Conservation (phyloP, 2,329 filamentous ascomycete species). For the Eutypa lata region DNA sequence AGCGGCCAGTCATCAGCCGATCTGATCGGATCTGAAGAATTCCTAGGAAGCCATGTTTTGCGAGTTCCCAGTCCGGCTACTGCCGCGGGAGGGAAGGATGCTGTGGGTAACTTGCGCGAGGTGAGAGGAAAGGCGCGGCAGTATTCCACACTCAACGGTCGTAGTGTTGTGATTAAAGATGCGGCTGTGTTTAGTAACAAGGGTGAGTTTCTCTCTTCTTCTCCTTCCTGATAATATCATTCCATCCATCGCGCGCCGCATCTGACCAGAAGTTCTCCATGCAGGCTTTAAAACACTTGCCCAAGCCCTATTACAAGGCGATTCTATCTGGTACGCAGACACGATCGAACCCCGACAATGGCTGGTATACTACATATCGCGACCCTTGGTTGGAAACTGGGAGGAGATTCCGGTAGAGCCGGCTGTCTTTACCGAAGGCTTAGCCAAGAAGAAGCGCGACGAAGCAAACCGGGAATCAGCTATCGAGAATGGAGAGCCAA, state of each 20-base stretch:
- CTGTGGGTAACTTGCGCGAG: slow-evolving; percentile 69
- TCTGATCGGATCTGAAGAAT: slow-evolving; percentile 85
- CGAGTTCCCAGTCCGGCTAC: slow-evolving; percentile 64
- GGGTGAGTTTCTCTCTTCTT: slow-evolving; percentile 48
- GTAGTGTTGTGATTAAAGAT: slow-evolving; percentile 93
- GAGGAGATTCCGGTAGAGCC: slow-evolving; percentile 71
- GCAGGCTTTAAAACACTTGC: slow-evolving; percentile 87
- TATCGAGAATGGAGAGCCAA: slow-evolving; percentile 40
- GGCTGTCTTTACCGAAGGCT: slow-evolving; percentile 54
- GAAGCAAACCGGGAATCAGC: slow-evolving; percentile 35
- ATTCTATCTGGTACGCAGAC: slow-evolving; percentile 85
- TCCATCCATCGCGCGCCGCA: no score
- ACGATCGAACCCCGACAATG: slow-evolving; percentile 87
- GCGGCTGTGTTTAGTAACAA: slow-evolving; percentile 93
- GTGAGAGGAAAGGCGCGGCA: slow-evolving; percentile 90
- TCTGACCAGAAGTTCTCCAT: background rate
- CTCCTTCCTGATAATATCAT: slow-evolving; percentile 16
- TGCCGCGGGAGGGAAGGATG: slow-evolving; percentile 54
- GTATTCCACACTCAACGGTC: slow-evolving; percentile 87
- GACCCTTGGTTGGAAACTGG: slow-evolving; percentile 78
- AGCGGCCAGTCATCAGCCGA: slow-evolving; percentile 74
- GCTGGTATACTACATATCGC: slow-evolving; percentile 95
- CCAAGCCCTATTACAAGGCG: slow-evolving; percentile 81
- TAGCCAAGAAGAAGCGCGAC: slow-evolving; percentile 34
- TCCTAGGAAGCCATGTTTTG: slow-evolving; percentile 93